Conservation (phyloP, 179 eudicot species). For the Beta macrorhiza region DNA sequence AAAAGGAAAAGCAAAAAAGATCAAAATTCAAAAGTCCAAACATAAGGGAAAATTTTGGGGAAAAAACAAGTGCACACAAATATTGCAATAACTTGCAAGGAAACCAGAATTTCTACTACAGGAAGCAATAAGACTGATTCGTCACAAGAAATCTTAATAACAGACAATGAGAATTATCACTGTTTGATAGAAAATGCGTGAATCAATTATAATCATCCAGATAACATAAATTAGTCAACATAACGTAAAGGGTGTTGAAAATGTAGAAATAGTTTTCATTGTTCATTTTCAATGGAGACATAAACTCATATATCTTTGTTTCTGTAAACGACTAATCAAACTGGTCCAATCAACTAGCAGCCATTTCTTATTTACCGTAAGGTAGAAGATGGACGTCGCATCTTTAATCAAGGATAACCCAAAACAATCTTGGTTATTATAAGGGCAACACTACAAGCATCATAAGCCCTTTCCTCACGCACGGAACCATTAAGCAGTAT, state of each 20-base stretch:
- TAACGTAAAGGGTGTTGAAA: background rate
- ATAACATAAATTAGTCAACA: background rate
- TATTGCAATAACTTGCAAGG: background rate
- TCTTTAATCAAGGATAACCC: background rate
- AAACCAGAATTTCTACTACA: background rate
- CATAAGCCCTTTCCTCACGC: background rate
- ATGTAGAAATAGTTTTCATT: background rate
- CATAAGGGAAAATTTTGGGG: background rate
- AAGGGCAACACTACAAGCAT: background rate
- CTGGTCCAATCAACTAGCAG: background rate
- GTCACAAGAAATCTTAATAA: too few relatives aligned
- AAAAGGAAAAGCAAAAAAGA: background rate
- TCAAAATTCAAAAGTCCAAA: background rate
- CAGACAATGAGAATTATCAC: background rate
- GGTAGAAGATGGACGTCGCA: background rate
- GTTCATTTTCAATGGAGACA: background rate
- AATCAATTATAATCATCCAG: background rate
- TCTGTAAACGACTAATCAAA: background rate
- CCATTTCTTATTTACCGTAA: background rate
- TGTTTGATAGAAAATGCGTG: background rate
- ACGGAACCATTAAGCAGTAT: background rate
- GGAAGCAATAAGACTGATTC: background rate
- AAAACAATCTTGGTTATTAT: too few relatives aligned
- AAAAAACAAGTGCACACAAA: background rate
- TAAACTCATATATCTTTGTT: background rate